Evolutionary conservation across 371 early-diverging fungal genomes (phyloP), one percentile per base, ranked within the genome.

Genomic region (Mucor piriformis): DNA sequence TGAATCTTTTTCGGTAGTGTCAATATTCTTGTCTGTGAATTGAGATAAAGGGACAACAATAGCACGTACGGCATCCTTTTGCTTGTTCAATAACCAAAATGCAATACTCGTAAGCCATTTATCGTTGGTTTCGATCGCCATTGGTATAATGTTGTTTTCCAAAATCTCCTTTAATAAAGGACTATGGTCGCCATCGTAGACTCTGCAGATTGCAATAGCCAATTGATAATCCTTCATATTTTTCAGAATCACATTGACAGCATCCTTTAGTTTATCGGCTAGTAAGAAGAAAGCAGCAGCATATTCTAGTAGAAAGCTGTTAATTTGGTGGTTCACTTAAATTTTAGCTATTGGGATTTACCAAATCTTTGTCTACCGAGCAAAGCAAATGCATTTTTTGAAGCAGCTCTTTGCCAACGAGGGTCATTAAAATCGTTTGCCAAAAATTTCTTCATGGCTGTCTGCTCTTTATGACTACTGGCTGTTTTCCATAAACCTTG

Each of bases 321-420:
- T n/a, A n/a, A n/a, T n/a, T n/a, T n/a, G n/a, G n/a, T n/a, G n/a
- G n/a, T n/a, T n/a, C n/a, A n/a, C n/a, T n/a, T n/a, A n/a, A n/a
- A n/a, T n/a, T n/a, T n/a, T n/a, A n/a, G n/a, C n/a, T n/a, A n/a
- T n/a, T n/a, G n/a, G n/a, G n/a, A n/a, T n/a, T 58, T 81, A 92
- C 92, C 90, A 67, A 89, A 96, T 49, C 99, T 83, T 64, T 97
- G 97, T 62, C 91, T 94, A 59, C 98, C 95, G 21, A 99, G 76
- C 27, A 98, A 71, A 7, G 90, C 98, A 77, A 91, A 99, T 0
- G 99, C 99, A 69, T 99, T 99, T 72, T 99, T 99, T 8, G 90
- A 73, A 1, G 99, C 99, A 0, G 97, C 95, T 10, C 87, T 91
- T 65, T 83, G 86, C 97, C 97, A 96, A 47, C 94, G 76, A 1